Base-by-base conservation (phyloP, 2,329 filamentous ascomycete species). In the Aspergillus sp. region DNA sequence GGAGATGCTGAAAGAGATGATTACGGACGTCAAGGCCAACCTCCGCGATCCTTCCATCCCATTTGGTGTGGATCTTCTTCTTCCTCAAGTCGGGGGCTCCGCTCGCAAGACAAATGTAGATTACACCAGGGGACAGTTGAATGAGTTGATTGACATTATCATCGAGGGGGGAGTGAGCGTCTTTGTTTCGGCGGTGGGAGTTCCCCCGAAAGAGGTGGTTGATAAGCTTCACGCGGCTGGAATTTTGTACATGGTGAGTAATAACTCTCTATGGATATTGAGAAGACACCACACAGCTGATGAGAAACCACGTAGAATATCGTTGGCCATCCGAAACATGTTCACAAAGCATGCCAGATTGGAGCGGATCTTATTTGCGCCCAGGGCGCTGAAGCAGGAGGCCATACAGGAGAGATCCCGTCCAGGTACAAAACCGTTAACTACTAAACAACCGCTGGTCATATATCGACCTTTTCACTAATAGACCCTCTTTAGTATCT, bases 31-130 rank as follows among this genome's bases (percentile, higher is more conserved):
- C 29, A 43, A 43, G 29, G 56, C 51, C 46, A 53, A 42, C 34
- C 38, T 58, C 47, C 50, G 49, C 3, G 51, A 57, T 47, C 54
- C 56, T 47, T 54, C 51, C 39, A 51, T 52, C 12, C 55, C 55
- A 35, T 58, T 58, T 36, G 56, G 56, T 44, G 56, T 58, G 10
- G 56, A 58, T 27, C 48, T 97, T 60, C 77, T 96, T 47, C 79
- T 97, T 28, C 91, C 91, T 43, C 90, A 43, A 19, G 19, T 43
- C 6, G 41, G 41, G 5, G 41, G 41, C 10, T 34, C 29, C 3
- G 41, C 41, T 3, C 8, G 41, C 9, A 43, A 34, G 41, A 43
- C 41, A 5, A 43, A 43, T n/a, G 4, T 33, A 4, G 41, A 43
- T 30, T 43, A 43, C 30, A 43, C 41, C 6, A 43, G 27, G 41